Evolutionary conservation across 768 basidiomycete genomes (phyloP), one percentile per base, ranked within the genome.

Genomic region (Trametes coccinea): DNA sequence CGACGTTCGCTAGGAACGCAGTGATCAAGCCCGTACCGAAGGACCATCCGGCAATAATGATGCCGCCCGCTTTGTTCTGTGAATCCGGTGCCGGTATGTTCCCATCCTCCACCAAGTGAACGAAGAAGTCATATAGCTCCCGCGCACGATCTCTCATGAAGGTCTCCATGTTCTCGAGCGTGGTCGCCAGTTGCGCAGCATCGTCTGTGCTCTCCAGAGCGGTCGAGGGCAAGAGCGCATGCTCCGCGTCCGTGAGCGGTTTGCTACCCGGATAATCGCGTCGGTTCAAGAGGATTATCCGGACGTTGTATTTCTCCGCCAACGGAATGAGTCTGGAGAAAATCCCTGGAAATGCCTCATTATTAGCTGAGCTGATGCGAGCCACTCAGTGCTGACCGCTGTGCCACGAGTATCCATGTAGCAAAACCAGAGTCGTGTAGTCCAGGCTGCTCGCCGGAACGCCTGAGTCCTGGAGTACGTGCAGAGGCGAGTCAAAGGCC

Each of bases 231-330:
- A 61, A 40, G 6, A 52, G 43, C 0, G 50, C 55, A 22, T 59
- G 56, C 8, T 72, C 69, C 34, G 27, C 45, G 31, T 31, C 43
- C 5, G 61, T 49, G 63, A 61, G 66, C 4, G 67, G 69, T 4
- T 66, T 50, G 3, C 67, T 64, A 9, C 66, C 64, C 9, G 65
- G 66, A 44, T 71, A 71, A 58, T 69, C 71, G 22, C 70, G 66
- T n/a, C 63, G 54, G 58, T 67, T 73, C 34, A 70, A 33, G 27
- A 64, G 52, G 43, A 73, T 52, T 11, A 73, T 54, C 13, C 71
- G 69, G 0, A 64, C 14, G 45, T 68, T 69, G 37, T 64, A 51
- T 16, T 52, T 33, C 10, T 49, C 30, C 0, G 70, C 66, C 16
- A 62, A 48, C 5, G 66, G 63, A 29, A 64, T 30, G n/a, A 69